A percentile compares a stretch with the other conserved stretches of the same genome.
Evolutionary conservation across 2,329 filamentous ascomycete genomes (phyloP).

Genomic region (Colletotrichum sublineola): DNA sequence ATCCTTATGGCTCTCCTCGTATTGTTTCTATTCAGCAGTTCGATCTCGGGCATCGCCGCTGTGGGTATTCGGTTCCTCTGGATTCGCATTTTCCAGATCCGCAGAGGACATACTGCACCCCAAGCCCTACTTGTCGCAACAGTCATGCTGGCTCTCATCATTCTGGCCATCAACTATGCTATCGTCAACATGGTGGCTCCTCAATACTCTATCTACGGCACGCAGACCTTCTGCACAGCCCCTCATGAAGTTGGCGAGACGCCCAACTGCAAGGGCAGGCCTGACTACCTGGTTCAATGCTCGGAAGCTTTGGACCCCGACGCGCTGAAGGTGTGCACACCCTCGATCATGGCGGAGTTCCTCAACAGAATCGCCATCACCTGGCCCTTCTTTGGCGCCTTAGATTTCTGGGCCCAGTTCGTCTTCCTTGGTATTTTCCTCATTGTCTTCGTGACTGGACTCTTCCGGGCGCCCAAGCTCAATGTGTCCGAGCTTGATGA

Average conservation of each 20-base stretch:
- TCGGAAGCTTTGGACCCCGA: slow-evolving; percentile 79
- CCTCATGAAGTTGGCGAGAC: slow-evolving; percentile 72
- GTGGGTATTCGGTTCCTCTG: slow-evolving; percentile 97
- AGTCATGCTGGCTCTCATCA: slow-evolving; percentile 89
- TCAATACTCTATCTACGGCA: slow-evolving; percentile 93
- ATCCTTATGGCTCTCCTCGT: slow-evolving; percentile 87
- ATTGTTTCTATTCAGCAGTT: slow-evolving; percentile 88
- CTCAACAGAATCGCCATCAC: slow-evolving; percentile 93
- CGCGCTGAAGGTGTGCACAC: slow-evolving; percentile 88
- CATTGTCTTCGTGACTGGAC: slow-evolving; percentile 80
- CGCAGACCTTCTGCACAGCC: slow-evolving; percentile 92
- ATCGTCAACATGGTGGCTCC: slow-evolving; percentile 95
- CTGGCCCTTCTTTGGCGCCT: slow-evolving; percentile 92
- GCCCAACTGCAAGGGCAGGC: slow-evolving; percentile 81
- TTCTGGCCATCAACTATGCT: slow-evolving; percentile 92
- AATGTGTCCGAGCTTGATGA: slow-evolving; percentile 85
- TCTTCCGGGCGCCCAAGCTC: slow-evolving; percentile 85
- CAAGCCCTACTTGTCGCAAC: slow-evolving; percentile 93
- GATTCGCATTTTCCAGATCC: slow-evolving; percentile 92
- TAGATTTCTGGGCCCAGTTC: slow-evolving; percentile 98
- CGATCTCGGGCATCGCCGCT: slow-evolving; percentile 85
- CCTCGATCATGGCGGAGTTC: slow-evolving; percentile 91
- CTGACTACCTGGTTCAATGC: slow-evolving; percentile 82
- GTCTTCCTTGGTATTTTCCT: slow-evolving; percentile 88
- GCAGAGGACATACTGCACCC: slow-evolving; percentile 88